Evolutionary conservation across 2,329 filamentous ascomycete species (phyloP).

Genomic region (Aspergillus pseudoglaucus): DNA sequence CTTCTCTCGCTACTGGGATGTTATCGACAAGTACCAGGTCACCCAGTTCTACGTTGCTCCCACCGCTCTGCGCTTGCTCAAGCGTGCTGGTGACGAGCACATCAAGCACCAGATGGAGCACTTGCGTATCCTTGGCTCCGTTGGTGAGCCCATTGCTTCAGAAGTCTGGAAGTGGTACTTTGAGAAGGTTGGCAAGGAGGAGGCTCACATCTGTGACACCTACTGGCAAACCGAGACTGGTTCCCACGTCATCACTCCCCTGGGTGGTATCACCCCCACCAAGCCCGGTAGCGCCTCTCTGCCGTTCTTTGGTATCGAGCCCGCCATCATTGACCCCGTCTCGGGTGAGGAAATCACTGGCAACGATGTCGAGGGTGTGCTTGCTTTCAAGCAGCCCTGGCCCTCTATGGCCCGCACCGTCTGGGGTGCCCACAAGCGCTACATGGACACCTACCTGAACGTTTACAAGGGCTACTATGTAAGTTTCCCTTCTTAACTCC

Average conservation of each 20-base stretch:
- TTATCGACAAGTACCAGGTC: conserved; percentile 88
- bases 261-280: conserved; percentile 88
- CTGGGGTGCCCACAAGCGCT: conserved; percentile 95
- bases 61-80: conserved; percentile 84
- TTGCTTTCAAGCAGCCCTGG: conserved; percentile 97
- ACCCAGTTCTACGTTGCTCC: conserved; percentile 98
- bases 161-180: conserved; percentile 99
- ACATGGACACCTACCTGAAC: conserved; percentile 97
- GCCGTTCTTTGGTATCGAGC: conserved; percentile 97
- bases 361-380: conserved; percentile 93
- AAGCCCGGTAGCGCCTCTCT: conserved; percentile 95
- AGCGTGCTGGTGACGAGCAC: conserved; percentile 89
- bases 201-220: conserved; percentile 90
- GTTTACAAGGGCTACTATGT: conserved; percentile 98
- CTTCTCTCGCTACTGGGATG: conserved; percentile 98
- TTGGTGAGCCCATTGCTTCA: conserved; percentile 94
- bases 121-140: conserved; percentile 83
- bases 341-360: conserved; percentile 88
- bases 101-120: conserved; percentile 85
- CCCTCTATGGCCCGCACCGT: conserved; percentile 97
- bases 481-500: conserved; percentile 32
- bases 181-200: conserved; percentile 86
- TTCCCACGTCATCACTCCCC: conserved; percentile 88
- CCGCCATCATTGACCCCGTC: conserved; percentile 93
- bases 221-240: conserved; percentile 99